These are phyloP conservation scores for Flaveria bidentis DNA, from an alignment of 129 eudicot genomes.

Conservation along the genomic window DNA sequence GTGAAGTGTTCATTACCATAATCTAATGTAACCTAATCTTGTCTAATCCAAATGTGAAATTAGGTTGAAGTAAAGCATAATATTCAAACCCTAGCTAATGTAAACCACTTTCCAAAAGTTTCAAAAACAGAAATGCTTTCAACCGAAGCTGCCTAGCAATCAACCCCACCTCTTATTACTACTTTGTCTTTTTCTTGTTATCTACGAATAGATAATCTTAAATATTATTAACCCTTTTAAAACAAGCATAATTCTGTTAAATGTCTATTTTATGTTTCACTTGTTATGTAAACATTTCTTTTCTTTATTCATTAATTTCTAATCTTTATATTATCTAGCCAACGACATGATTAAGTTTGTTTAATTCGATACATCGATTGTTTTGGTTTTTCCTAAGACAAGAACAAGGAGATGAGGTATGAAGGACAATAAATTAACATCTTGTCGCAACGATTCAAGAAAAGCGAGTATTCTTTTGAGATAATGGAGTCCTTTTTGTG, in stretches of 20 bases:
- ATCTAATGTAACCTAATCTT: neutral
- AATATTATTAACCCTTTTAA: conserved; percentile 19
- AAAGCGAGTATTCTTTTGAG: neutral
- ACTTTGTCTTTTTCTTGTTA: conserved; percentile 20
- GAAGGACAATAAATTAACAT: neutral
- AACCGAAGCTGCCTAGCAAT: conserved; percentile 29
- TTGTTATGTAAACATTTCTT: conserved; percentile 6
- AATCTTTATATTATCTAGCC: conserved; percentile 19
- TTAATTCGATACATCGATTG: conserved; percentile 12
- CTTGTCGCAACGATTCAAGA: neutral
- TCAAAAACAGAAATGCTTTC: conserved; percentile 7
- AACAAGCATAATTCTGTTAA: conserved; percentile 35
- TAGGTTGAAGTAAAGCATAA: conserved; percentile 25
- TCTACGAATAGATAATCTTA: conserved; percentile 26
- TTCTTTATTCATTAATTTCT: conserved; percentile 14
- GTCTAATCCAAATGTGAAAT: conserved; percentile 24
- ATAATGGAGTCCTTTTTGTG: no score
- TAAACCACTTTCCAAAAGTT: conserved; percentile 32
- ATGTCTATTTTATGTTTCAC: conserved; percentile 21
- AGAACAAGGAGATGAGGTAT: neutral
- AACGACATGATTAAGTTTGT: conserved; percentile 15
- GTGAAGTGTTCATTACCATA: neutral
- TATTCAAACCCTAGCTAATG: conserved; percentile 26
- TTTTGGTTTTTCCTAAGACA: conserved; percentile 21
- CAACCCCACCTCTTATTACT: conserved; percentile 28